Percentiles rank a stretch among this genome's conserved stretches.
Conservation (phyloP, 371 early-diverging fungal species). For the Mucor irregularis region DNA sequence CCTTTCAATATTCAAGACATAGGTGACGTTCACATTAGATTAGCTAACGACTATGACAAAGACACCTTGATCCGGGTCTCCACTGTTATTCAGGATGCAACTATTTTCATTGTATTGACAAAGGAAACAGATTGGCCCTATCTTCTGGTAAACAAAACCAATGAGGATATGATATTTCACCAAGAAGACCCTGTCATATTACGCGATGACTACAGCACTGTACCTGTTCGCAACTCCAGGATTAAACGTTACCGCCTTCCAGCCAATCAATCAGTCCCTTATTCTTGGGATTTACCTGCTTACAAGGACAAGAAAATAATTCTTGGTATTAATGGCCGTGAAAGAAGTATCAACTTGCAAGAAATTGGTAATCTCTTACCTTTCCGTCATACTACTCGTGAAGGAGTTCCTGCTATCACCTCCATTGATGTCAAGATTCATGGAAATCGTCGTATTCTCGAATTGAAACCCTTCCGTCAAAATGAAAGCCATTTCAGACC, state of each 20-base stretch:
- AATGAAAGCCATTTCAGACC: slow-evolving; percentile 64
- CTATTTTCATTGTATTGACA: slow-evolving; percentile 82
- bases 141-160: slow-evolving; percentile 84
- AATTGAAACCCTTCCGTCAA: slow-evolving; percentile 73
- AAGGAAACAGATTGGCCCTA: slow-evolving; percentile 90
- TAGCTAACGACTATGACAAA: slow-evolving; percentile 57
- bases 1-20: slow-evolving; percentile 88
- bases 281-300: slow-evolving; percentile 95
- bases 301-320: slow-evolving; percentile 74
- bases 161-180: slow-evolving; percentile 76
- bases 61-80: slow-evolving; percentile 77
- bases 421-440: slow-evolving; percentile 85
- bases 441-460: slow-evolving; percentile 78
- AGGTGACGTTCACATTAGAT: slow-evolving; percentile 80
- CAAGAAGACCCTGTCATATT: slow-evolving; percentile 61
- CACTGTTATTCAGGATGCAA: slow-evolving; percentile 82
- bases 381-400: slow-evolving; percentile 65
- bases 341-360: slow-evolving; percentile 79
- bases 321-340: slow-evolving; percentile 69
- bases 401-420: slow-evolving; percentile 54
- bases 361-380: slow-evolving; percentile 90
- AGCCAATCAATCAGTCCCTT: slow-evolving; percentile 70
- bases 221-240: slow-evolving; percentile 22
- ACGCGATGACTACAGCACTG: slow-evolving; percentile 34
- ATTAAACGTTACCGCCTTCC: slow-evolving; percentile 61